A percentile compares a stretch with the other conserved stretches of the same genome.
Evolutionary conservation across 148 eudicot genomes (phyloP).

Genomic region (Gaultheria prostrata): DNA sequence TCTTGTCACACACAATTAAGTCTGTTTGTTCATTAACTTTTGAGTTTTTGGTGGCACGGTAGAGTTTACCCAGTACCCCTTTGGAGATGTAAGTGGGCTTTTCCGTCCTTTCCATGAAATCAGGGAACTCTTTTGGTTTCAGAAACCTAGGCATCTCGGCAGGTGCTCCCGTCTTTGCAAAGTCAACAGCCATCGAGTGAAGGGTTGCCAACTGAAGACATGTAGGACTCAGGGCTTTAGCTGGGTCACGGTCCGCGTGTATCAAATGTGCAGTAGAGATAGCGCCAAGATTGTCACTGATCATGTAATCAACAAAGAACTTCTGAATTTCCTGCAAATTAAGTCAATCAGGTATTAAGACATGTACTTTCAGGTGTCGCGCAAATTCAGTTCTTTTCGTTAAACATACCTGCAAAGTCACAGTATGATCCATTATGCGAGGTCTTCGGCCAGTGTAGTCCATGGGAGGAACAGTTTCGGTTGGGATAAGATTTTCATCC

Average conservation of each 20-base stretch:
- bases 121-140: constrained; percentile 82
- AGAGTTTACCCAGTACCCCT: constrained; percentile 75
- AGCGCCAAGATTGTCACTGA: constrained; percentile 72
- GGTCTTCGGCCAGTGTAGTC: constrained; percentile 87
- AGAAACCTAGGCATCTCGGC: constrained; percentile 83
- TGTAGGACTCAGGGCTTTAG: constrained; percentile 70
- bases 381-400: neutral
- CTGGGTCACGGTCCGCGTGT: constrained; percentile 85
- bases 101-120: constrained; percentile 91
- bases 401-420: constrained; percentile 63
- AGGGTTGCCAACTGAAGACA: constrained; percentile 77
- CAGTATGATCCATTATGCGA: constrained; percentile 93
- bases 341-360: constrained; percentile 4
- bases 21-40: constrained; percentile 24
- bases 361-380: neutral
- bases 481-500: constrained; percentile 75
- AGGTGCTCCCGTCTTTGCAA: constrained; percentile 91
- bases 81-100: constrained; percentile 63
- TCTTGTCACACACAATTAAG: constrained; percentile 36
- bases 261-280: constrained; percentile 91
- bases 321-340: constrained; percentile 80
- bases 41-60: constrained; percentile 54
- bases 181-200: constrained; percentile 98
- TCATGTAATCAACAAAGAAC: constrained; percentile 95
- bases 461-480: constrained; percentile 76